Base-by-base conservation (phyloP, 2,329 filamentous ascomycete genomes). In the Sclerotinia sclerotiorum region DNA sequence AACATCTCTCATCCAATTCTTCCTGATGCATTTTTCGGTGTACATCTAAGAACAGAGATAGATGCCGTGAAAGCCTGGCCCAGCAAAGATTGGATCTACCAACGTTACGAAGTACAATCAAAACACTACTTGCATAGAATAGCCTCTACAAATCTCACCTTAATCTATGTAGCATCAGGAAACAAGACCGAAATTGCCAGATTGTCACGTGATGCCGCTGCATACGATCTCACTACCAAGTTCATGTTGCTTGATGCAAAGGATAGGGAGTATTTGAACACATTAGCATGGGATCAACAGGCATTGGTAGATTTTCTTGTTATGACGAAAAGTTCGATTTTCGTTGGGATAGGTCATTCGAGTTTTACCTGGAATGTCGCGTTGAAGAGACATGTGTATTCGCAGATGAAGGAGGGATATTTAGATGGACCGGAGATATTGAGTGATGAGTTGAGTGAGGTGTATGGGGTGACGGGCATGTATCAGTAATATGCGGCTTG, bases 301-400 rank as follows among this genome's bases (percentile, higher is more conserved):
- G 80, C 79, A 0, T 72, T 84, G 27, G 79, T 84, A 3, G 83
- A 85, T 74, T 84, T 81, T 73, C 80, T 84, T 72, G 79, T 85
- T 5, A 73, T 84, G 73, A 74, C 80, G 67, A 76, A 80, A n/a
- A 78, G 80, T 6, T 78, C 78, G 13, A 73, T 79, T 10, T 79
- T 84, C 68, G 78, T 78, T 1, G 83, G 83, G 0, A 74, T 80
- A 24, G 79, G 79, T 15, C 79, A 79, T 73, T 83, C 80, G 70
- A 80, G 77, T 72, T 83, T 84, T 67, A 77, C 79, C 17, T 84
- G 81, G 79, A 82, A 81, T 67, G 73, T 85, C 44, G 83, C 82
- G 2, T 72, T 76, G 57, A 70, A 68, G 60, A 73, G 75, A 65
- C 72, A 75, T 69, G 49, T 42, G 4, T 70, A 69, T 65, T 68